Conservation (phyloP, 225 moss, liverwort and hornwort genomes). For the Antitrichia curtipendula region DNA sequence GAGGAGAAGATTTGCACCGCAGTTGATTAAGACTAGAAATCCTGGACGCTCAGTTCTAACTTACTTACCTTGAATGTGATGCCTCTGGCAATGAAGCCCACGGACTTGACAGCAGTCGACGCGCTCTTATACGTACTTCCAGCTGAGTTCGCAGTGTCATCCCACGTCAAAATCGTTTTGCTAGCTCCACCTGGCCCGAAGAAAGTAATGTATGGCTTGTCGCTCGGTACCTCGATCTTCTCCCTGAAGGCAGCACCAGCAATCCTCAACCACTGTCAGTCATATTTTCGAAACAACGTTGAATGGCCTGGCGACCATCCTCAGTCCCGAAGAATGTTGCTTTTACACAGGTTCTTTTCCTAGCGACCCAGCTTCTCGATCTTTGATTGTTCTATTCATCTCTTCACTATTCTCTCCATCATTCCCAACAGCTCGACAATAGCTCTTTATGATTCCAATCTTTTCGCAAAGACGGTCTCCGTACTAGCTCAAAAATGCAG, state of each 20-base stretch:
- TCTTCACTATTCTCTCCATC: not conserved
- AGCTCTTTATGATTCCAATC: not conserved
- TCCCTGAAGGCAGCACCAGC: conserved; percentile 1
- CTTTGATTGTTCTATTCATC: not conserved
- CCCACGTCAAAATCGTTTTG: not conserved
- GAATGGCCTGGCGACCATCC: not conserved
- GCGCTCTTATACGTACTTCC: conserved; percentile 15
- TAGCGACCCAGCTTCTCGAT: not conserved
- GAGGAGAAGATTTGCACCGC: not conserved
- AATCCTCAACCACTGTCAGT: not conserved
- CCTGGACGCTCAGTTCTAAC: not conserved
- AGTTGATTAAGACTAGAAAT: not conserved
- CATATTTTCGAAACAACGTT: not conserved
- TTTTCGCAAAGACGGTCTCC: not conserved
- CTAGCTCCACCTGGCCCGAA: not conserved
- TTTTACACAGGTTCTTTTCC: not conserved
- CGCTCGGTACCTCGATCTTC: conserved; percentile 8
- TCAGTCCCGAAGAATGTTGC: not conserved
- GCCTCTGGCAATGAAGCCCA: conserved; percentile 22
- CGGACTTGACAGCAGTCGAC: conserved; percentile 9
- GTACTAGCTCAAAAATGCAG: not conserved
- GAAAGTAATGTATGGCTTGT: conserved; percentile 20
- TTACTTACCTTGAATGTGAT: conserved; percentile 1
- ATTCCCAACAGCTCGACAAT: not conserved
- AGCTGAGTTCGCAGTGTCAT: conserved; percentile 2